A percentile compares a stretch with the other conserved stretches of the same genome.
phyloP scores from a whole-genome alignment of 2,329 filamentous ascomycete genomes.

The Sarocladium strictum region DNA sequence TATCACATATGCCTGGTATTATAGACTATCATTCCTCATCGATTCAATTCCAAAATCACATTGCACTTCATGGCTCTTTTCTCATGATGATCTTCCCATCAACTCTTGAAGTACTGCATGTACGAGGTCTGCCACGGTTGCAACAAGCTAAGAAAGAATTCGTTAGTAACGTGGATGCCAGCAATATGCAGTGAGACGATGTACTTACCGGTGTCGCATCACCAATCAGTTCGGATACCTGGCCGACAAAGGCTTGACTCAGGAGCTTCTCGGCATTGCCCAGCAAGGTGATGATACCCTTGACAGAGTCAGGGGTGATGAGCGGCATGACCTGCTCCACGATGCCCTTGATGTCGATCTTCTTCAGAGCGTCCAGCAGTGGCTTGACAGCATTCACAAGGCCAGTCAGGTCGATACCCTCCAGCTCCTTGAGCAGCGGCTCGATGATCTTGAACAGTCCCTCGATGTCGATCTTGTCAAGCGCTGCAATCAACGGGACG shows the following conservation, averaged over 20 bases:
- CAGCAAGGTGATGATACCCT: slow-evolving; percentile 29
- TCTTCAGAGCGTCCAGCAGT: slow-evolving; percentile 28
- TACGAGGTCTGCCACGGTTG: slow-evolving; percentile 25
- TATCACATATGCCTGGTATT: neutral
- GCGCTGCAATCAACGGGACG: slow-evolving; percentile 27
- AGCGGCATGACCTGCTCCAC: slow-evolving; percentile 32
- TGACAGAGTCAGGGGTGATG: slow-evolving; percentile 31
- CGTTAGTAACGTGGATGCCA: neutral
- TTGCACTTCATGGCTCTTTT: neutral
- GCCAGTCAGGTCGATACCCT: slow-evolving; percentile 27
- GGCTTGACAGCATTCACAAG: slow-evolving; percentile 29
- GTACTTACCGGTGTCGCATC: slow-evolving; percentile 34
- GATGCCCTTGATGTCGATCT: slow-evolving; percentile 30
- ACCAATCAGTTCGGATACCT: slow-evolving; percentile 36
- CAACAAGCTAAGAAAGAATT: slow-evolving; percentile 21
- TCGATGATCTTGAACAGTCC: slow-evolving; percentile 28
- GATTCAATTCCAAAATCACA: neutral
- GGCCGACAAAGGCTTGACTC: slow-evolving; percentile 31
- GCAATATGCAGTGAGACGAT: neutral
- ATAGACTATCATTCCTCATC: slow-evolving; percentile 1
- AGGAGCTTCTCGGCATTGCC: slow-evolving; percentile 33
- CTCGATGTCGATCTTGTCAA: slow-evolving; percentile 30
- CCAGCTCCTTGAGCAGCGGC: slow-evolving; percentile 29
- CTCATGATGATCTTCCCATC: slow-evolving; percentile 13
- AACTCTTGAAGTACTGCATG: slow-evolving; percentile 25